Evolutionary conservation across 768 basidiomycete genomes (phyloP).

Genomic region (Mycena sanguinolenta): DNA sequence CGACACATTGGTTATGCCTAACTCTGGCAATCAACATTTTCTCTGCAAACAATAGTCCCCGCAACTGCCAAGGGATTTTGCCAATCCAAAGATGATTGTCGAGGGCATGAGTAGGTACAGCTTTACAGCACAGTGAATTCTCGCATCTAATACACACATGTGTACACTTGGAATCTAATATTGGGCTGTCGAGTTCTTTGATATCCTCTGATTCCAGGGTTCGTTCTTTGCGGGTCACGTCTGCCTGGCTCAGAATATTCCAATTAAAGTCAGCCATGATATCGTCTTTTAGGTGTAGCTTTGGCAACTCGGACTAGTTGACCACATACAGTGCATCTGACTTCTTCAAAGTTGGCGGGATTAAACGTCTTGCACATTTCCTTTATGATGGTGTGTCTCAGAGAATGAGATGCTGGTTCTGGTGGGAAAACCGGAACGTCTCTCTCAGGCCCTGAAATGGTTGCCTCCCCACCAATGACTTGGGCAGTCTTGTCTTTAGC

Average conservation of each 20-base stretch:
- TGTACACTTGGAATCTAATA: not conserved
- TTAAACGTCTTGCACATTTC: too few species aligned
- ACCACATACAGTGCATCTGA: not conserved
- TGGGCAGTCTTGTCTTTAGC: too few species aligned
- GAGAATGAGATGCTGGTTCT: too few species aligned
- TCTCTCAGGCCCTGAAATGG: too few species aligned
- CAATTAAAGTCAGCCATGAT: not conserved
- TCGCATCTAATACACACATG: not conserved
- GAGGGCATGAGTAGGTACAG: not conserved
- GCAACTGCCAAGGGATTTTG: not conserved
- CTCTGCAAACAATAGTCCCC: conserved; percentile 43
- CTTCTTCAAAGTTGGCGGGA: too few species aligned
- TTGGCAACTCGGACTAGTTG: too few species aligned
- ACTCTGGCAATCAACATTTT: conserved; percentile 40
- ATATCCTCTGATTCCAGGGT: too few species aligned
- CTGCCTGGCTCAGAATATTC: not conserved
- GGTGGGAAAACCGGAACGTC: too few species aligned
- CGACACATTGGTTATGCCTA: conserved; percentile 46
- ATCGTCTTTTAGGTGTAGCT: not conserved
- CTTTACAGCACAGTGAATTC: not conserved
- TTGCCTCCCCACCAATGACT: too few species aligned
- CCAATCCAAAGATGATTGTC: not conserved
- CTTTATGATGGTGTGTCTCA: too few species aligned
- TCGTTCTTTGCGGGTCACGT: not conserved
- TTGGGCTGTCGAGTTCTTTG: not conserved